Evolutionary conservation across 345 rosid species (phyloP), one percentile per base, ranked within the genome.

Genomic region (Salix suchowensis): DNA sequence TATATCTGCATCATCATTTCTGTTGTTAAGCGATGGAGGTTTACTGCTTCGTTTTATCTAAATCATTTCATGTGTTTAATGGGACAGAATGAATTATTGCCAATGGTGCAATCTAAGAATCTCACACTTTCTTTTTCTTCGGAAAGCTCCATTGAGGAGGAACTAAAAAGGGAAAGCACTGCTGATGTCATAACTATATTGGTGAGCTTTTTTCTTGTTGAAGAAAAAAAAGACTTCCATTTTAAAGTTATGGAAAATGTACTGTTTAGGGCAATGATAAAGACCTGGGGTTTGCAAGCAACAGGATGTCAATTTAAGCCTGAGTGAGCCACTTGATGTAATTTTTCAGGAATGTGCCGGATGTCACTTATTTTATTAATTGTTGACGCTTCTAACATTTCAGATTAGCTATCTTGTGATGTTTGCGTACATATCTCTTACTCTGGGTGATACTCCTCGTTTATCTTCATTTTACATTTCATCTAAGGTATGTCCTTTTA

Each of bases 321-420:
- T 55, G 50, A 46, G 1, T 14, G 16, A 46, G 50, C 18, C 50
- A 46, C 16, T 46, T 46, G 16, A 11, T 46, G 50, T 14, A 46
- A 14, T 46, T 15, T 13, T 46, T 46, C 16, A 14, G 50, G 50
- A 46, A 11, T 46, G 21, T 55, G 62, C 9, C 9, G 62, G 4
- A 55, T 55, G 28, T 10, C 23, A n/a, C 28, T 55, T 55, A 1
- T 55, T 4, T 55, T 21, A 13, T 24, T 55, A 55, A 55, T 24
- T 55, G 4, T 55, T 55, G 62, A n/a, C 1, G 62, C 79, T 71
- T 50, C 19, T 72, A 77, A 71, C 67, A 48, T 83, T 83, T 80
- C 94, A 95, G 98, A 91, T 95, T 84, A 93, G 98, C 88, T 95
- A 95, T 85, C 90, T 95, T 77, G 98, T 95, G 82, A 95, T 95